Evolutionary conservation across 257 asterid genomes (phyloP).

Genomic region (Rubia yunnanensis): DNA sequence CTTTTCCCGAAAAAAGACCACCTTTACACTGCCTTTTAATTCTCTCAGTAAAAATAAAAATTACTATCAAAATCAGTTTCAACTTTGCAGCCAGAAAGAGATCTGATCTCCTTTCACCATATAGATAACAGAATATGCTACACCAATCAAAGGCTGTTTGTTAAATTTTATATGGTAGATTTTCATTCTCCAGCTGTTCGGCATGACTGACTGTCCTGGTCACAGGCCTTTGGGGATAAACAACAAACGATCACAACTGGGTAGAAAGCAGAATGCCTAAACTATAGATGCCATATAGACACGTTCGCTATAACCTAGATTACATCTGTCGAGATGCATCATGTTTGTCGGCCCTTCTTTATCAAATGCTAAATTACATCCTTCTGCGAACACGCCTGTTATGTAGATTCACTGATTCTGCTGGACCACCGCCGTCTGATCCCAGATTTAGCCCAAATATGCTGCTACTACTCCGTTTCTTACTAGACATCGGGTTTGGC

Average conservation of each 20-base stretch:
- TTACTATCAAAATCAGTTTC: too few species aligned
- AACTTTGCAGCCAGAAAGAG: too few species aligned
- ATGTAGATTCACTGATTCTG: conserved; percentile 44
- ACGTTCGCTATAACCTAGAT: neutral
- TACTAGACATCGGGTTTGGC: conserved; percentile 37
- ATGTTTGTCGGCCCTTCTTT: conserved; percentile 2
- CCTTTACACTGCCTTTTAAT: too few species aligned
- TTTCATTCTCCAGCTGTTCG: neutral
- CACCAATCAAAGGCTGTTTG: too few species aligned
- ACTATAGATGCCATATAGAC: neutral
- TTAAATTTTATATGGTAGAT: neutral
- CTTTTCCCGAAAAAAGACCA: too few species aligned
- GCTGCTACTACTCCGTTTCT: conserved; percentile 90
- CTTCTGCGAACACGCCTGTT: conserved; percentile 67
- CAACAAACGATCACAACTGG: conserved; percentile 1
- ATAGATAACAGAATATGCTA: too few species aligned
- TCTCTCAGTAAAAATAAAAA: too few species aligned
- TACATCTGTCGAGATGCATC: neutral
- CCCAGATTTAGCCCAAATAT: conserved; percentile 69
- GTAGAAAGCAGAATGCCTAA: neutral
- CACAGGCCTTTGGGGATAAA: neutral
- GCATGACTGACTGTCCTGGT: neutral
- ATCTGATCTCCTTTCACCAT: too few species aligned
- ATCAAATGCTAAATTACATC: conserved; percentile 23
- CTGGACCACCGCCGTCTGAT: conserved; percentile 49